These are phyloP conservation scores for Trametes cingulata DNA, from an alignment of 768 basidiomycete species.

Conservation along the genomic window DNA sequence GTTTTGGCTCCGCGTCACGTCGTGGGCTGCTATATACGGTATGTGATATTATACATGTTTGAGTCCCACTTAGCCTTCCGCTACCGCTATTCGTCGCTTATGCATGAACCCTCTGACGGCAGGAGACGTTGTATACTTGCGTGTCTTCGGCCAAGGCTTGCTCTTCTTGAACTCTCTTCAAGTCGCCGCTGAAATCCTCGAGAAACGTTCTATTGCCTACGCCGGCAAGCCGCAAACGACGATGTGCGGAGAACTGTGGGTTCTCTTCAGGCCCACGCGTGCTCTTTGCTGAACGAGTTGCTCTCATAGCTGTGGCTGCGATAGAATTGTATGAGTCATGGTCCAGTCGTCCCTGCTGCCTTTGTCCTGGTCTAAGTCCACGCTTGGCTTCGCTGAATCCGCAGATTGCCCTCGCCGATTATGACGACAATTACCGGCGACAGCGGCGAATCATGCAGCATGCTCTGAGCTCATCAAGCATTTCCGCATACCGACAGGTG, in stretches of 20 bases:
- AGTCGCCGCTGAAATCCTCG: conserved; percentile 62
- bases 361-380: background rate
- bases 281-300: background rate
- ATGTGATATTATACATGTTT: background rate
- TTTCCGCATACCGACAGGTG: conserved; percentile 57
- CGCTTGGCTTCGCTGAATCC: too few relatives aligned
- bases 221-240: conserved; percentile 69
- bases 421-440: conserved; percentile 59
- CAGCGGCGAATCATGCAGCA: conserved; percentile 66
- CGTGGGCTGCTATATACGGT: background rate
- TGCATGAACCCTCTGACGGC: too few relatives aligned
- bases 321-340: conserved; percentile 67
- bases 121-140: conserved; percentile 68
- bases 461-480: conserved; percentile 52
- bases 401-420: conserved; percentile 63
- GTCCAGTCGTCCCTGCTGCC: too few relatives aligned
- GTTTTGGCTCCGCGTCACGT: background rate
- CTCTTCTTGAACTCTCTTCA: conserved; percentile 66
- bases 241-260: conserved; percentile 72
- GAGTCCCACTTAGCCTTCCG: too few relatives aligned
- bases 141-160: conserved; percentile 64
- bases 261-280: conserved; percentile 19
- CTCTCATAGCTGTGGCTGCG: conserved; percentile 50
- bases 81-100: too few relatives aligned
- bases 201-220: conserved; percentile 69